Base-by-base conservation (phyloP, 2,329 filamentous ascomycete genomes). In the Neofusicoccum parvum region DNA sequence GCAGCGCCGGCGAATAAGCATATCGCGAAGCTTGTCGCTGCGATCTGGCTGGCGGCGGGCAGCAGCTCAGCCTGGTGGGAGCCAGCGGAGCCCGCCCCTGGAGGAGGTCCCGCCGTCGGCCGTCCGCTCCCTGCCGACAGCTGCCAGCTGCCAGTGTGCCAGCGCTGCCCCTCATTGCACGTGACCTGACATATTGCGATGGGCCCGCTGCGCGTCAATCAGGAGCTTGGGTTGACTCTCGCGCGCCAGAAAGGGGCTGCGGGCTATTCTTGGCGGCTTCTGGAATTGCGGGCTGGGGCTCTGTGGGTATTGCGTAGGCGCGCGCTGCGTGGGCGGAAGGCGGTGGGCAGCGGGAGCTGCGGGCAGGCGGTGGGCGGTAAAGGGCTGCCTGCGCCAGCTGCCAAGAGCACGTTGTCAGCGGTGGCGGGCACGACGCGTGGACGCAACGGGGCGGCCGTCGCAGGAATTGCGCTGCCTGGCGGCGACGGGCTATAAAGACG, bases 161-260 rank as follows among this genome's bases (percentile, higher is more conserved):
- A 37, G 53, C 17, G 59, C 45, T 75, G 70, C 73, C 74, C 74
- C 74, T 75, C 74, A 71, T 66, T 70, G 62, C 74, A 76, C 74
- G 74, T 76, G 71, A 73, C 67, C 34, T 14, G 50, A 39, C 1
- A 58, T 65, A 65, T 65, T 65, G 53, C 53, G 63, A 65, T 65
- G 63, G 53, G 45, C 63, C 63, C 39, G 63, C 43, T 32, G 59
- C 59, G 63, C 51, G 53, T 59, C 51, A 59, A 65, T 65, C 63
- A 58, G 63, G 63, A 65, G 51, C 56, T 37, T 48, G 43, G 41
- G 43, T 27, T 23, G 43, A 36, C 32, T 27, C 32, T 43, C 56
- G n/a, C 41, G 17, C 27, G 56, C 43, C 59, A 34, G 59, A 51
- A 62, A 62, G 46, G 59, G 59, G 59, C 45, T 62, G 59, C 59